These are phyloP conservation scores for Hyaloscypha variabilis DNA, from an alignment of 495 filamentous ascomycete species.

Conservation along the genomic window DNA sequence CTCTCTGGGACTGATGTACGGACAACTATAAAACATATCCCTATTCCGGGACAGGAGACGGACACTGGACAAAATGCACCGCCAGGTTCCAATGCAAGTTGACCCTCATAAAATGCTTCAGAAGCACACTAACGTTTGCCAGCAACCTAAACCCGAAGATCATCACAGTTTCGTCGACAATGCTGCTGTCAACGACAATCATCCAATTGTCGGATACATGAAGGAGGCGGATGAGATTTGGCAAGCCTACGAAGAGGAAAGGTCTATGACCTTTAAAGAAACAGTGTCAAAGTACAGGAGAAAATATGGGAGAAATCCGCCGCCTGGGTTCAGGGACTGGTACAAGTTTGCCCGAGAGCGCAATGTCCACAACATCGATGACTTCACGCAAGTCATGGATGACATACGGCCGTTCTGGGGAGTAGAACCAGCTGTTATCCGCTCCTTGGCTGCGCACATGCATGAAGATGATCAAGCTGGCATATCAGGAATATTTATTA, in stretches of 20 bases:
- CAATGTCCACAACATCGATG: slow-evolving; percentile 65
- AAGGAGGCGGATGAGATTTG: slow-evolving; percentile 45
- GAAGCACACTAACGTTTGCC: neutral
- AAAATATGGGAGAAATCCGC: slow-evolving; percentile 68
- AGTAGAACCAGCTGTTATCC: slow-evolving; percentile 57
- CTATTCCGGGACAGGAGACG: slow-evolving; percentile 22
- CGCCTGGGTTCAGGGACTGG: slow-evolving; percentile 72
- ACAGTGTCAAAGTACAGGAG: slow-evolving; percentile 64
- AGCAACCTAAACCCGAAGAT: slow-evolving; percentile 23
- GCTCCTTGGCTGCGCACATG: slow-evolving; percentile 56
- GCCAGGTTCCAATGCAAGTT: slow-evolving; percentile 23
- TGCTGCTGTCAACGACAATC: slow-evolving; percentile 28
- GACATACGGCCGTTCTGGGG: slow-evolving; percentile 75
- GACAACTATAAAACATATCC: slow-evolving; percentile 26
- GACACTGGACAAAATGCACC: neutral
- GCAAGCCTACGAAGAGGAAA: slow-evolving; percentile 36
- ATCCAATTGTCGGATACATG: slow-evolving; percentile 50
- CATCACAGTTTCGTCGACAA: slow-evolving; percentile 26
- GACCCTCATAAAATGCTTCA: neutral
- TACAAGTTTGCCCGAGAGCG: slow-evolving; percentile 63
- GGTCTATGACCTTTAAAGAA: slow-evolving; percentile 54
- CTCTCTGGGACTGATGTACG: slow-evolving; percentile 23
- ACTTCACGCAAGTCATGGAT: slow-evolving; percentile 71
- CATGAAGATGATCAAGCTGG: slow-evolving; percentile 19
- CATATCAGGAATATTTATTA: slow-evolving; percentile 32